These are phyloP conservation scores for Russula dissimulans DNA, from an alignment of 768 basidiomycete species.

Conservation along the genomic window DNA sequence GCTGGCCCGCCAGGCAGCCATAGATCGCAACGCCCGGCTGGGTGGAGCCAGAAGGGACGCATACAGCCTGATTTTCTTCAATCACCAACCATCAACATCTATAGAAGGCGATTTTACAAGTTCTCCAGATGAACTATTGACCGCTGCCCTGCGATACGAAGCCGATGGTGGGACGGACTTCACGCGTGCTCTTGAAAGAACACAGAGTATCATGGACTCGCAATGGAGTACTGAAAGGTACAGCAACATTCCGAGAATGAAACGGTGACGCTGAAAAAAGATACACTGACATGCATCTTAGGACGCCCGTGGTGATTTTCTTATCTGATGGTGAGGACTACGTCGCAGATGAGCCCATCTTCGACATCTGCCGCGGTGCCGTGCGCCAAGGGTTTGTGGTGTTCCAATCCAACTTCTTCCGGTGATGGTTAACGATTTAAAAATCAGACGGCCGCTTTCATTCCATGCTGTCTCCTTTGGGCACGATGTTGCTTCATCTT, in stretches of 20 bases:
- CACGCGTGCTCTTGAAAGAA: constrained; percentile 30
- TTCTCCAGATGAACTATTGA: constrained; percentile 37
- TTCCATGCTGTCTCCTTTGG: constrained; percentile 56
- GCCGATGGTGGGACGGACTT: constrained; percentile 38
- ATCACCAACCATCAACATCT: constrained; percentile 21
- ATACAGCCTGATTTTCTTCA: constrained; percentile 49
- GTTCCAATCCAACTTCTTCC: neutral
- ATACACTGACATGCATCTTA: constrained; percentile 20
- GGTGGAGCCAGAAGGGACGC: constrained; percentile 36
- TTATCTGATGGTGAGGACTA: constrained; percentile 46
- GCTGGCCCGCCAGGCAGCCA: constrained; percentile 39
- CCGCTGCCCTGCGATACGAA: constrained; percentile 28
- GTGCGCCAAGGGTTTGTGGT: constrained; percentile 35
- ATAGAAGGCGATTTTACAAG: constrained; percentile 40
- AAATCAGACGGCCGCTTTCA: constrained; percentile 42
- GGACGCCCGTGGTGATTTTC: constrained; percentile 46
- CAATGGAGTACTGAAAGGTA: constrained; percentile 46
- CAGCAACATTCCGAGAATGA: constrained; percentile 10
- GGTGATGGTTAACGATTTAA: neutral
- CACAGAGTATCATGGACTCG: constrained; percentile 33
- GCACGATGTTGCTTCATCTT: constrained; percentile 22
- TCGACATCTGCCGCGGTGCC: constrained; percentile 36
- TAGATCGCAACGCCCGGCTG: constrained; percentile 21
- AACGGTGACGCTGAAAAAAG: neutral
- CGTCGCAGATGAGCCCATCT: constrained; percentile 31